phyloP scores from a whole-genome alignment of 495 filamentous ascomycete species.

The Cladorrhinum samala region DNA sequence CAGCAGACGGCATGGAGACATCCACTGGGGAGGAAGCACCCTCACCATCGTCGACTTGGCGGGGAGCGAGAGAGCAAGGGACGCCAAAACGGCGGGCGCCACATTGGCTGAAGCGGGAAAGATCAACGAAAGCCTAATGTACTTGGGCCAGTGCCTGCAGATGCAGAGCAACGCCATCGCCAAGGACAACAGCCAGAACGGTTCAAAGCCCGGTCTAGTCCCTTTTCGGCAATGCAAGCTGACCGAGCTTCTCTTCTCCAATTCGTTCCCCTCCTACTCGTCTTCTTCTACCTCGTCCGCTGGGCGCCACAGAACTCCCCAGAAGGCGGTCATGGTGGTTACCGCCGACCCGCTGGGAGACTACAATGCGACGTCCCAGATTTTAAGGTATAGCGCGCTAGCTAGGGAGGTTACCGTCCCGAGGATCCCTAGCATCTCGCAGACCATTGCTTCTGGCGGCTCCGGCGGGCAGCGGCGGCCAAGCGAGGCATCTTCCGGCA shows the following conservation, averaged over 20 bases:
- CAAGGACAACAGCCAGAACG: too few species aligned
- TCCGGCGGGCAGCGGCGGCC: conserved; percentile 25
- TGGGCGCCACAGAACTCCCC: conserved; percentile 47
- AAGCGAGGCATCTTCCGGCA: conserved; percentile 33
- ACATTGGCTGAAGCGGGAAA: conserved; percentile 93
- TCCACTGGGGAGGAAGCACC: conserved; percentile 70
- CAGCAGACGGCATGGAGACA: conserved; percentile 33
- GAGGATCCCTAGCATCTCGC: conserved; percentile 68
- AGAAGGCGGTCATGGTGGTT: conserved; percentile 93
- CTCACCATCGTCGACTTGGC: conserved; percentile 91
- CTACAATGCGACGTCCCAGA: conserved; percentile 94
- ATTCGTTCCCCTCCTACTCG: conserved; percentile 77
- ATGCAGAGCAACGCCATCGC: conserved; percentile 79
- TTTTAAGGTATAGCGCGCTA: conserved; percentile 88
- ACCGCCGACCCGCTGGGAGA: conserved; percentile 92
- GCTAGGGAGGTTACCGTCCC: conserved; percentile 92
- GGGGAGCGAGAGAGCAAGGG: conserved; percentile 86
- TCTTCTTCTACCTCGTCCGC: conserved; percentile 37
- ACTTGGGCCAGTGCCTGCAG: conserved; percentile 93
- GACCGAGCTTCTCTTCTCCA: conserved; percentile 93
- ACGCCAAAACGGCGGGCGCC: conserved; percentile 86
- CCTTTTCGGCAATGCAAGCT: conserved; percentile 95
- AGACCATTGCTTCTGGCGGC: conserved; percentile 31
- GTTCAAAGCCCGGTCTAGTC: conserved; percentile 79
- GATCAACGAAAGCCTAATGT: conserved; percentile 98